Base-by-base conservation (phyloP, 768 basidiomycete genomes). In the Tulasnella calospora region DNA sequence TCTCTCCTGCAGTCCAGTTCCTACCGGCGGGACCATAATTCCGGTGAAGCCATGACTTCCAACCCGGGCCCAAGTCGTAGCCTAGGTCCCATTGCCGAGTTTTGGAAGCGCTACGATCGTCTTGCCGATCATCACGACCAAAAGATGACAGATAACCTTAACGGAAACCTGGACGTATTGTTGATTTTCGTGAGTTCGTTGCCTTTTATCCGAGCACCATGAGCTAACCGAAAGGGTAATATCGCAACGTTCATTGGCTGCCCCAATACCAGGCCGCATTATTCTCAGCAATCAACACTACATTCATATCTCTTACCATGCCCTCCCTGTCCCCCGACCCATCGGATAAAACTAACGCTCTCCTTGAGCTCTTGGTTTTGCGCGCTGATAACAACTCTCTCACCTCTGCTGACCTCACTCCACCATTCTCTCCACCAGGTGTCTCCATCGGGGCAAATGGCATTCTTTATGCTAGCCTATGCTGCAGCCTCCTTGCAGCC, bases 251-350 rank as follows among this genome's bases (percentile, higher is more conserved):
- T 9, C 9, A 38, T 38, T 38, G 3, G 38, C 38, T 2, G 13
- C 44, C 44, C 12, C 44, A 12, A 15, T 46, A 69, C 36, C 46
- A 74, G 73, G 73, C 73, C 2, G 73, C 36, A 13, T 27, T 74
- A 27, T 74, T 74, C 41, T 74, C 73, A 15, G 73, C 73, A 9
- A 30, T 74, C 19, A 74, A 74, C 41, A 51, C 40, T 1, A 44
- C 40, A 17, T 74, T 74, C 73, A 74, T 74, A 13, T 36, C 51
- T 2, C 6, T 46, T 8, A 38, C 73, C 4, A 33, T 46, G 33
- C 8, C 41, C 12, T 35, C 35, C 15, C 35, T 74, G 21, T 35
- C 35, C 19, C 73, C 73, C 27, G 46, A 41, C 17, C 73, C 73
- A 35, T n/a, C 30, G 15, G 73, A 74, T 30, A 74, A 13, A 12